Base-by-base conservation (phyloP, 2,329 filamentous ascomycete species). In the Curvularia sp. region DNA sequence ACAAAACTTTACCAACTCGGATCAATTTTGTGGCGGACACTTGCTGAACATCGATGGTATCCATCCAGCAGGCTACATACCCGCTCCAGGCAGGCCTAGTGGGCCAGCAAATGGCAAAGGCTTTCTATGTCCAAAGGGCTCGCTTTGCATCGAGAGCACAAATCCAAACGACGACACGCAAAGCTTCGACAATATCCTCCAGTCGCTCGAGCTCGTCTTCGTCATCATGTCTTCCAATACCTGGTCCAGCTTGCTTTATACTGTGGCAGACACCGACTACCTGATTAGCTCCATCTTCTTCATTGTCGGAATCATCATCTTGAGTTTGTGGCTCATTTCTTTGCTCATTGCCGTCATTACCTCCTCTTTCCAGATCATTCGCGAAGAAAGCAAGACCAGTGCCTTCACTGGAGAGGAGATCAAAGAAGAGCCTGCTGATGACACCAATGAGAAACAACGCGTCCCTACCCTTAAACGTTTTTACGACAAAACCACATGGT, bases 211-310 rank as follows among this genome's bases (percentile, higher is more conserved):
- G 78, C 82, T 98, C 57, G 93, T 99, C 2, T 99, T 99, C 73
- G 92, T 99, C 51, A 89, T 99, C 73, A 99, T 99, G 92, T 97
- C 92, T 70, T 94, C 93, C 49, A 99, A 99, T 75, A 99, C 95
- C 0, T 99, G 96, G 77, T 90, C 92, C 1, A 92, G 98, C 76
- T 81, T 98, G 53, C 92, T 99, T 83, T 99, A 99, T 77, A 91
- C 92, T 68, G 93, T 94, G 4, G 93, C 91, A 53, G 88, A 96
- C 71, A 96, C 92, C 26, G 95, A 99, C 75, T 98, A 96, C 70
- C 85, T 96, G 6, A 86, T 91, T 15, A 88, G 93, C 4, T 92
- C 93, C 1, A 81, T 98, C 2, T 99, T 87, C 76, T 89, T 88
- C 63, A 86, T 86, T 41, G 80, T 81, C 55, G 87, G 83, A 0